phyloP scores from a whole-genome alignment of 192 early-diverging fungal species.

The Geranomyces michiganensis region DNA sequence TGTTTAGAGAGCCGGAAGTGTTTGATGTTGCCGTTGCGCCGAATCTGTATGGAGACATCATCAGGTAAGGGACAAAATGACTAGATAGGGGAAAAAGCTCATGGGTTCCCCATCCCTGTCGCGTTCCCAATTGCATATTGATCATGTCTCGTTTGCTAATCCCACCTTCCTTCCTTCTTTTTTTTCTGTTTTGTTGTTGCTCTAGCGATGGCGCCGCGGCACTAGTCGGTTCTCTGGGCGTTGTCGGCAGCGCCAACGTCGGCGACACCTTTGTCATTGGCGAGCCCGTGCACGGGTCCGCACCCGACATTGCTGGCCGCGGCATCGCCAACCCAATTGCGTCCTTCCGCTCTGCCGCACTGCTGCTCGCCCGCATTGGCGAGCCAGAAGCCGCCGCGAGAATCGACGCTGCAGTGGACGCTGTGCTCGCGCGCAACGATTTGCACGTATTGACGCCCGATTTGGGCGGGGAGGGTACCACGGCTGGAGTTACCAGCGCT shows the following conservation, averaged over 20 bases:
- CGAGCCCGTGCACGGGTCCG: constrained; percentile 95
- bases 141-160: too few species aligned
- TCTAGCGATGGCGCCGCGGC: constrained; percentile 96
- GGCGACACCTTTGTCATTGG: constrained; percentile 95
- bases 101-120: too few species aligned
- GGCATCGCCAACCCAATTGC: constrained; percentile 97
- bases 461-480: constrained; percentile 84
- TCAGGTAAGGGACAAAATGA: too few species aligned
- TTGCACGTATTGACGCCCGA: constrained; percentile 75
- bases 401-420: constrained; percentile 87
- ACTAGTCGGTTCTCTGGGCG: constrained; percentile 90
- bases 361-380: constrained; percentile 89
- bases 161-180: too few species aligned
- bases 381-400: constrained; percentile 68
- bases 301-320: constrained; percentile 97
- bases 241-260: constrained; percentile 95
- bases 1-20: constrained; percentile 95
- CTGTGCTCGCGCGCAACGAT: constrained; percentile 63
- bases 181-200: not conserved
- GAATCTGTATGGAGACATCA: constrained; percentile 98
- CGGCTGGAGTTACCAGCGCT: constrained; percentile 81
- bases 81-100: too few species aligned
- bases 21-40: constrained; percentile 98
- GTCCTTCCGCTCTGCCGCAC: constrained; percentile 89
- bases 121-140: too few species aligned